Percentiles rank a stretch among this genome's conserved stretches.
Evolutionary conservation across 169 alveolate species (phyloP).

Genomic region (Sarcocystis neurona): DNA sequence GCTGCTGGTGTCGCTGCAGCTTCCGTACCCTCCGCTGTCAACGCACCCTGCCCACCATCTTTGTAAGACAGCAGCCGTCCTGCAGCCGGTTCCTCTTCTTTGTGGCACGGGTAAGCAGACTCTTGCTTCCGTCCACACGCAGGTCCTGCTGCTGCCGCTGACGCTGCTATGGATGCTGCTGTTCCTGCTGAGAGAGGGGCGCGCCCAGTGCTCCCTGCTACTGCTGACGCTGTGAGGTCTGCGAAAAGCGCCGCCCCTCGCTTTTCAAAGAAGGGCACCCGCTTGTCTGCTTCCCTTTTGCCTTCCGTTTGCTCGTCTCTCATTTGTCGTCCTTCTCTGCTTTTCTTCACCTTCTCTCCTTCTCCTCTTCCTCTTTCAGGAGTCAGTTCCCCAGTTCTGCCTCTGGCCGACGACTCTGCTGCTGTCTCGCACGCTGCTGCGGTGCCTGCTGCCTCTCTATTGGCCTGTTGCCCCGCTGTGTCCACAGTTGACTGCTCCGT

Average conservation of each 20-base stretch:
- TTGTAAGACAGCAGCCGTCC: conserved; percentile 7
- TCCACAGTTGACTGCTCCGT: too few species aligned
- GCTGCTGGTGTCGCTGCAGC: conserved; percentile 28
- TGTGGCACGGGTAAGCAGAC: background rate
- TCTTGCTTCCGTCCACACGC: background rate
- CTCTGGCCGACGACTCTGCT: background rate
- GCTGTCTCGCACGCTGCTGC: background rate
- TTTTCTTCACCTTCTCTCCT: background rate
- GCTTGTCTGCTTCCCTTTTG: background rate
- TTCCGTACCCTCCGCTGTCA: conserved; percentile 27
- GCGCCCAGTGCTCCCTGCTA: conserved; percentile 11
- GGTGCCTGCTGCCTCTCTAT: too few species aligned
- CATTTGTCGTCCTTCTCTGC: background rate
- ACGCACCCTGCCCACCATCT: background rate
- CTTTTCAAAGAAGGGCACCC: too few species aligned
- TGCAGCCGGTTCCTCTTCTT: background rate
- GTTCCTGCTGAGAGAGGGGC: conserved; percentile 13
- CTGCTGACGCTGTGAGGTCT: too few species aligned
- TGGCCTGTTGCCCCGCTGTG: too few species aligned
- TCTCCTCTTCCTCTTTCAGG: background rate
- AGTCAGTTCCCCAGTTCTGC: background rate
- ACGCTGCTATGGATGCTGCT: conserved; percentile 32
- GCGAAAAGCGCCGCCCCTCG: too few species aligned
- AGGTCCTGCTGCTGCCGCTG: conserved; percentile 12
- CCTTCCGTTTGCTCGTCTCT: background rate